Evolutionary conservation across 2,329 filamentous ascomycete genomes (phyloP), one percentile per base, ranked within the genome.

Genomic region (Aspergillus fructus): DNA sequence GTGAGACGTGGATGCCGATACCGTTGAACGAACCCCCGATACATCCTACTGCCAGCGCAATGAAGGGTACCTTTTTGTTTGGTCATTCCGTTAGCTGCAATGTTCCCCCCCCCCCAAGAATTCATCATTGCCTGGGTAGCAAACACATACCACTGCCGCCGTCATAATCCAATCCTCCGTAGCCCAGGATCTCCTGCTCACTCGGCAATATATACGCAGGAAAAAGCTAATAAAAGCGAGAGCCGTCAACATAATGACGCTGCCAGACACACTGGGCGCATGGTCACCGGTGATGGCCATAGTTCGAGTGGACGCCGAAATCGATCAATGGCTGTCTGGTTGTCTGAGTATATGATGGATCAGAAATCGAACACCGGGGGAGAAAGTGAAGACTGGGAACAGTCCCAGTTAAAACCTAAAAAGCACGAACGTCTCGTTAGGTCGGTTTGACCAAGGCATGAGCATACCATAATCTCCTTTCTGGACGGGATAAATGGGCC

Each of bases 111-210:
- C 24, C 24, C 9, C 27, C 9, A 30, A 30, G 27, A 3, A 30
- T 21, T 21, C 21, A 21, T 21, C 19, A 21, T 30, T 9, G 3
- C 27, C 27, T 30, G 27, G 3, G 3, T 11, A 11, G 27, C 8
- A 11, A 30, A 30, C 27, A 58, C 62, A 19, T 45, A 66, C 64
- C 62, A 66, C 21, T 45, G 64, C 64, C 7, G n/a, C 52, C 0
- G 63, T 64, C 64, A 66, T 66, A 30, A 66, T 66, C 64, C 64
- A 66, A 34, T 66, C 64, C 19, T 66, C 64, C 34, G 49, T 23
- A 8, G 60, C 56, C 64, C 64, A 66, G 42, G 63, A 64, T 17
- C 51, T 63, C 19, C 63, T 53, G 8, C 55, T 58, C 17, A 66
- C 0, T 45, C 64, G 52, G 46, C 60, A 64, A 23, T 66, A 66